Evolutionary conservation across 1,284 basidiomycete species (phyloP), one percentile per base, ranked within the genome.

Genomic region (Thelephora terrestris): DNA sequence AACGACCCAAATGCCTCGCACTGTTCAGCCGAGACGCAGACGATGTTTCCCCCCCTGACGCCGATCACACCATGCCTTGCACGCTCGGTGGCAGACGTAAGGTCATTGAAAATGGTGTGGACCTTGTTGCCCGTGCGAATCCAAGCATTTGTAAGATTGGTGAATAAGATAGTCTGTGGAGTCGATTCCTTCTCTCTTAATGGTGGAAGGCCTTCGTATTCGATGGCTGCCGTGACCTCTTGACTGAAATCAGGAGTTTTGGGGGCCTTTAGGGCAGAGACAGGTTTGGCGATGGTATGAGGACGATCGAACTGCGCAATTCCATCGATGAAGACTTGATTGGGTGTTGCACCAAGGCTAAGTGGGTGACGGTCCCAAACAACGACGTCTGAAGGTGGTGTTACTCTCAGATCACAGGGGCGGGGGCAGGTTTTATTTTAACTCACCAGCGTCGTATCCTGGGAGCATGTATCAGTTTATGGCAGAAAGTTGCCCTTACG

Each of bases 341-440:
- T 84, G 58, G 78, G 92, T 57, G 76, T 80, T 62, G 71, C 77
- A 12, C 81, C 81, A 14, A 92, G 67, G 0, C 78, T 66, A 21
- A 92, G 71, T 0, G 91, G 91, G 66, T 92, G 80, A 52, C 75
- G 79, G 57, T 85, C 81, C 82, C 82, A 84, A 10, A 88, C 53
- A 14, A 85, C 76, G 35, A 84, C 51, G 56, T 81, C 80, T 50
- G 53, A 32, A 36, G 23, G 69, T 67, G 52, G 70, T 68, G n/a
- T 67, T 56, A 12, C 27, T 49, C 62, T 17, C 2, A 20, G n/a
- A 45, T 43, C 14, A 43, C 20, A n/a, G 27, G 2, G 35, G 25
- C 17, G 35, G 16, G 0, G 6, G 18, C n/a, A n/a, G n/a, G n/a
- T n/a, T 32, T 14, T 6, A 29, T 16, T 43, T 17, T 2, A 7